Conservation (phyloP, 208 protist species). For the Wallacemonas rigidus region DNA sequence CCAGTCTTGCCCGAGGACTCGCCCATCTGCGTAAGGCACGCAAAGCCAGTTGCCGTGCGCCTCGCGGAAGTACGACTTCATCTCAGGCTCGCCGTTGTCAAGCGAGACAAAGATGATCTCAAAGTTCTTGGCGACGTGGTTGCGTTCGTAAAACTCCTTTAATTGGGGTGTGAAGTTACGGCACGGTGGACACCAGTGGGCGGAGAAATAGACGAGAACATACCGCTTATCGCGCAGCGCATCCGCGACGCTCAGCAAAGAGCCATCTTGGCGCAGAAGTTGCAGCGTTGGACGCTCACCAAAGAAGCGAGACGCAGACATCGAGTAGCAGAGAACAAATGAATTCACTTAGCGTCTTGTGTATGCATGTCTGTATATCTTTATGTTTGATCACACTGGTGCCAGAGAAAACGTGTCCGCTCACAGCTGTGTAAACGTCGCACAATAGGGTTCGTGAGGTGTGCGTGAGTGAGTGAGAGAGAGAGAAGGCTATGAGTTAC, state of each 20-base stretch:
- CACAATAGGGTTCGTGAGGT: too few relatives aligned
- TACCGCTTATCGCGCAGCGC: constrained; percentile 4
- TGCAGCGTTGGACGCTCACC: constrained; percentile 17
- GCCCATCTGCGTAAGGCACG: constrained; percentile 26
- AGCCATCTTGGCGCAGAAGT: constrained; percentile 2
- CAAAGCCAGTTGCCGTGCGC: constrained; percentile 41
- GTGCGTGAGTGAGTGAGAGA: too few relatives aligned
- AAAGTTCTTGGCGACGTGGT: constrained; percentile 48
- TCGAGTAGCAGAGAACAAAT: not conserved
- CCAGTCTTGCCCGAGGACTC: constrained; percentile 15
- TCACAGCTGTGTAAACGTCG: too few relatives aligned
- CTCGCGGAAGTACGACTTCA: constrained; percentile 36
- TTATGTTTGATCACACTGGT: too few relatives aligned
- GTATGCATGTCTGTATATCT: too few relatives aligned
- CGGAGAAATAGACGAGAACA: constrained; percentile 74
- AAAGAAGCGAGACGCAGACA: constrained; percentile 1
- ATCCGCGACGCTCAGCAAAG: constrained; percentile 11
- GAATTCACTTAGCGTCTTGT: too few relatives aligned
- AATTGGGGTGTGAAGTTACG: constrained; percentile 66
- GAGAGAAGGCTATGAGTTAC: not conserved
- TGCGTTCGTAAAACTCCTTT: constrained; percentile 46
- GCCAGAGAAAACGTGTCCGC: too few relatives aligned
- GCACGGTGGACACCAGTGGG: constrained; percentile 87
- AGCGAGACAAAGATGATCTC: constrained; percentile 55
- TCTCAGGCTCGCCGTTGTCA: constrained; percentile 49